Evolutionary conservation across 2,329 filamentous ascomycete genomes (phyloP).

Genomic region (Aspergillus sergii): DNA sequence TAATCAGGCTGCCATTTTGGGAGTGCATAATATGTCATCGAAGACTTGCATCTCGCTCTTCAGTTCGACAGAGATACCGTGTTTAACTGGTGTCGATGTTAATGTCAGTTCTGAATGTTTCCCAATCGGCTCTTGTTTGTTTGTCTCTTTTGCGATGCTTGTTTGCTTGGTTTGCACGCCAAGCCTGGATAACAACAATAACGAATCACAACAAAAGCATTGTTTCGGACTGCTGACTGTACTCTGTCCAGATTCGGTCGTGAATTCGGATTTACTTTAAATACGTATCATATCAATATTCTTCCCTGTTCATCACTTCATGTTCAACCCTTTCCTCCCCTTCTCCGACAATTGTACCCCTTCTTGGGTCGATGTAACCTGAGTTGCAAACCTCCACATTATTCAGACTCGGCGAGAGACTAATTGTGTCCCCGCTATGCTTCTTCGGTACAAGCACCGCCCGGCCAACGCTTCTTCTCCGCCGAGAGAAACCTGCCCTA

Average conservation of each 20-base stretch:
- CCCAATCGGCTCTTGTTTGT: neutral
- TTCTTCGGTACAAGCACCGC: slow-evolving; percentile 9
- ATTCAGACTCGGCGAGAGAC: neutral
- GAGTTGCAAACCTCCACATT: neutral
- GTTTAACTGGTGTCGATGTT: too few species aligned
- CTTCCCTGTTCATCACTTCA: too few species aligned
- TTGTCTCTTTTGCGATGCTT: neutral
- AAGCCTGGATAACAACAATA: neutral
- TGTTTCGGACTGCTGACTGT: too few species aligned
- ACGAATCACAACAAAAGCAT: neutral
- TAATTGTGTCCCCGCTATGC: neutral
- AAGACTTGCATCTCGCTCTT: too few species aligned
- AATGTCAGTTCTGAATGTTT: neutral
- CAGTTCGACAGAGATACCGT: too few species aligned
- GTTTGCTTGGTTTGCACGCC: neutral
- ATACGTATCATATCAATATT: too few species aligned
- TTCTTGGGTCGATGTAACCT: neutral
- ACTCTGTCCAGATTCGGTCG: too few species aligned
- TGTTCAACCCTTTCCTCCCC: neutral
- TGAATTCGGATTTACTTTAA: too few species aligned
- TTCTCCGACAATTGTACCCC: neutral
- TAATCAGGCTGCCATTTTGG: neutral
- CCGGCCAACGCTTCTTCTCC: neutral
- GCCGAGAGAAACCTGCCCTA: neutral
- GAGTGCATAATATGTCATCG: neutral